Evolutionary conservation across 164 flowering plant species (phyloP).

Genomic region (Malania oleifera): DNA sequence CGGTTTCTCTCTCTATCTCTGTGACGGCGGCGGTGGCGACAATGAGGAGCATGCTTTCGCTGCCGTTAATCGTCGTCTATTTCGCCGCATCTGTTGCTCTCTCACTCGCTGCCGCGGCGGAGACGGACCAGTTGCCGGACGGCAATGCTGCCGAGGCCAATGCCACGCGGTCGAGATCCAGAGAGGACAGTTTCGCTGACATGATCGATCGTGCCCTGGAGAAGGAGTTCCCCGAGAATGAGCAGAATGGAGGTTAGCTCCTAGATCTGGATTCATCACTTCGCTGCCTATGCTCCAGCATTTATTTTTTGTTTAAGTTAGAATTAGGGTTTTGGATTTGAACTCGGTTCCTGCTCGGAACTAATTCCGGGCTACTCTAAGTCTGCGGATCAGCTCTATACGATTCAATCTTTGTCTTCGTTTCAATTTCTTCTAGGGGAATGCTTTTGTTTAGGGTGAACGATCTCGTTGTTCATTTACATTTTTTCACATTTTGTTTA

Average conservation of each 20-base stretch:
- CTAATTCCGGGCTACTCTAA: background rate
- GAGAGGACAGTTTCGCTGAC: conserved; percentile 65
- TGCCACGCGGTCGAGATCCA: conserved; percentile 23
- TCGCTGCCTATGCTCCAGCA: background rate
- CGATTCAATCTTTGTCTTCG: background rate
- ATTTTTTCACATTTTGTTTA: too few species aligned
- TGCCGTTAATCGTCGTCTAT: background rate
- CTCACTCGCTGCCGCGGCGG: background rate
- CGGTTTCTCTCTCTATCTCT: too few species aligned
- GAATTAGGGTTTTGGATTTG: conserved; percentile 5
- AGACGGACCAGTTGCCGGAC: conserved; percentile 6
- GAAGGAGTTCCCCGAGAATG: conserved; percentile 76
- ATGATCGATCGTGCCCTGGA: conserved; percentile 78
- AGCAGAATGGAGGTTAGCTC: conserved; percentile 53
- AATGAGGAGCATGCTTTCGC: background rate
- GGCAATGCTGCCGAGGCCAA: conserved; percentile 24
- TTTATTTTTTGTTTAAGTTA: too few species aligned
- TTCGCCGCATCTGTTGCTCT: background rate
- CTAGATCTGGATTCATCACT: conserved; percentile 21
- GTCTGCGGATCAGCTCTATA: background rate
- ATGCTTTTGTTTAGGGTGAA: background rate
- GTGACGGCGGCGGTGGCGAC: background rate
- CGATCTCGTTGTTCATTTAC: too few species aligned
- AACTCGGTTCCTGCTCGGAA: background rate
- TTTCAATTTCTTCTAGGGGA: background rate